phyloP scores from a whole-genome alignment of 2,329 filamentous ascomycete genomes.

The Monosporascus cannonballus region DNA sequence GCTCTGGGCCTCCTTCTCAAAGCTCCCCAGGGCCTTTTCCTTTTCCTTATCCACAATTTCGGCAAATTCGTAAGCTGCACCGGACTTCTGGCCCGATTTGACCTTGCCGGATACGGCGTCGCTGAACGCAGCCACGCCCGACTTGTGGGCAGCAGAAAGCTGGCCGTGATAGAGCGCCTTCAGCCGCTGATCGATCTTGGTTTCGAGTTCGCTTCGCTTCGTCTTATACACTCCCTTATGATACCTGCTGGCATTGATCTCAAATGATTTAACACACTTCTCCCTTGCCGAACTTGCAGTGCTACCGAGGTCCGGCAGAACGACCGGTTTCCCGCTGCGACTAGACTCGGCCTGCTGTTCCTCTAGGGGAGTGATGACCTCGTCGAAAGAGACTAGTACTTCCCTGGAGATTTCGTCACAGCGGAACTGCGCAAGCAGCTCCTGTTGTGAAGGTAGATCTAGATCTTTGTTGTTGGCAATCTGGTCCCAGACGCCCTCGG shows the following conservation, averaged over 20 bases:
- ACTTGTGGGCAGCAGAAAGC: constrained; percentile 81
- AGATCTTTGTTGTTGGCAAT: constrained; percentile 99
- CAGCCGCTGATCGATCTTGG: constrained; percentile 80
- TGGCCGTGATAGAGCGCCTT: constrained; percentile 88
- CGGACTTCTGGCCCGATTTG: constrained; percentile 88
- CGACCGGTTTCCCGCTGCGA: constrained; percentile 63
- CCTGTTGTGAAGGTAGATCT: constrained; percentile 93
- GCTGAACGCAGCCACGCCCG: constrained; percentile 75
- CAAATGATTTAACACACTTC: constrained; percentile 76
- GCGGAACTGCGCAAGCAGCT: constrained; percentile 91
- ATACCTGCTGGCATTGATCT: constrained; percentile 85
- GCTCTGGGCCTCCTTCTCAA: constrained; percentile 68
- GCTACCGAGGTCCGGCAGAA: constrained; percentile 69
- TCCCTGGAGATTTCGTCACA: constrained; percentile 95
- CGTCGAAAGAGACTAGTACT: constrained; percentile 78
- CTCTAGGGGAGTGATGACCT: constrained; percentile 75
- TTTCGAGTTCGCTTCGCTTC: constrained; percentile 78
- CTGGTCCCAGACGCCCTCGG: constrained; percentile 93
- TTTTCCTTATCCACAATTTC: constrained; percentile 86
- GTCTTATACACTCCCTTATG: constrained; percentile 91
- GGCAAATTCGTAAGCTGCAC: constrained; percentile 86
- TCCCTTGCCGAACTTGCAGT: constrained; percentile 66
- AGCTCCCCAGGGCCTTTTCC: constrained; percentile 65
- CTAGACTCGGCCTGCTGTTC: constrained; percentile 73
- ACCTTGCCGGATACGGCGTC: constrained; percentile 83